Conservation (phyloP, 2,329 filamentous ascomycete species). For the Lizonia empirigonia region DNA sequence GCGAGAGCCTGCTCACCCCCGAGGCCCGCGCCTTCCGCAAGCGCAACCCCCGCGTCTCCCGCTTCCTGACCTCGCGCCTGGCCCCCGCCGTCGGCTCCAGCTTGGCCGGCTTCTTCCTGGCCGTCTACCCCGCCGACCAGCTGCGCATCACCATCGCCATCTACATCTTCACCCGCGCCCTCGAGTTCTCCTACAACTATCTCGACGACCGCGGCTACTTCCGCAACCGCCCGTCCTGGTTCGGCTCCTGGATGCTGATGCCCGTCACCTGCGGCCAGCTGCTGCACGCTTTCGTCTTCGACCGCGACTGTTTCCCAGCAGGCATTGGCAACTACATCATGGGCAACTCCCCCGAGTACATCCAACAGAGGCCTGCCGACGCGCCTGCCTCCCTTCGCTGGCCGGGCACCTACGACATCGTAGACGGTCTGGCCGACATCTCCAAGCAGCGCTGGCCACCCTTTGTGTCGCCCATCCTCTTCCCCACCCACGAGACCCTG, state of each 20-base stretch:
- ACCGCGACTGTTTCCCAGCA: conserved; percentile 59
- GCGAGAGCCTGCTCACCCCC: conserved; percentile 78
- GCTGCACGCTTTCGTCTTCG: conserved; percentile 58
- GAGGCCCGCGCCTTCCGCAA: conserved; percentile 79
- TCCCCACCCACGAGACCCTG: conserved; percentile 70
- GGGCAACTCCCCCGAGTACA: conserved; percentile 75
- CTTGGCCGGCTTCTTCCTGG: conserved; percentile 81
- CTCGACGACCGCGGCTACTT: conserved; percentile 72
- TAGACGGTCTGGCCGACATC: conserved; percentile 82
- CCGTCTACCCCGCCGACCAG: conserved; percentile 73
- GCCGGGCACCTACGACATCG: conserved; percentile 76
- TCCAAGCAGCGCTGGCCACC: conserved; percentile 84
- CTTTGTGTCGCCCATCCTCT: conserved; percentile 85
- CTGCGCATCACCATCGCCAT: conserved; percentile 81
- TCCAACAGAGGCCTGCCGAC: conserved; percentile 72
- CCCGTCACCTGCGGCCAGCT: conserved; percentile 56
- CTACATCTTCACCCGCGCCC: conserved; percentile 76
- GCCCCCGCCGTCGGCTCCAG: conserved; percentile 91
- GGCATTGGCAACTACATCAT: conserved; percentile 70
- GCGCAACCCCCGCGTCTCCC: conserved; percentile 78
- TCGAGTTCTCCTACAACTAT: conserved; percentile 87
- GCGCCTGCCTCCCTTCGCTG: conserved; percentile 72
- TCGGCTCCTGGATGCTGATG: conserved; percentile 59
- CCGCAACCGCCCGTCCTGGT: conserved; percentile 71
- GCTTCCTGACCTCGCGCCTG: conserved; percentile 77